phyloP scores from a whole-genome alignment of 129 eudicot genomes.

The Apium graveolens region DNA sequence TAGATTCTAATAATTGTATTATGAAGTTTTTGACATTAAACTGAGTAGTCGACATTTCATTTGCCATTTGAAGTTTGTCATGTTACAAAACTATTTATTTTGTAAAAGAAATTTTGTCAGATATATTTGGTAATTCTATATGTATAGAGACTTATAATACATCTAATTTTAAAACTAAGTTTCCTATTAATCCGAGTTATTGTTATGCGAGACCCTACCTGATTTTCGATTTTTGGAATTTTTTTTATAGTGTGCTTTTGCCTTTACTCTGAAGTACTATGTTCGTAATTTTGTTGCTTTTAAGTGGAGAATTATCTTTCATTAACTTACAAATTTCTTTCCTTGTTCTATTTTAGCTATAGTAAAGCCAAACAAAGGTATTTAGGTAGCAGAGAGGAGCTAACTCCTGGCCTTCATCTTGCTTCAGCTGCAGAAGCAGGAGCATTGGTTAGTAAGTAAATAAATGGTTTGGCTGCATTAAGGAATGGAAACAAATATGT shows the following conservation, averaged over 20 bases:
- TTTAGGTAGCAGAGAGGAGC: conserved; percentile 44
- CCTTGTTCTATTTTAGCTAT: conserved; percentile 46
- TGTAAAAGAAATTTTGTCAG: too few relatives aligned
- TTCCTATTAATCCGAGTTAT: not conserved
- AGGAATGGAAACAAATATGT: not conserved
- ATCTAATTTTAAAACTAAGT: not conserved
- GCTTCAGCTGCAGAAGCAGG: conserved; percentile 99
- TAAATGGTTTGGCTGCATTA: not conserved
- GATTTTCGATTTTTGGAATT: not conserved
- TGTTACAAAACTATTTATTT: not conserved
- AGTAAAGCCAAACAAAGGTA: conserved; percentile 92
- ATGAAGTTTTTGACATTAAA: not conserved
- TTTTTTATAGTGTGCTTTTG: not conserved
- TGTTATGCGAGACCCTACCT: not conserved
- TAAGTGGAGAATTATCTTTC: conserved; percentile 3
- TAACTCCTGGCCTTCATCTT: conserved; percentile 68
- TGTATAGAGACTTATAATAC: too few relatives aligned
- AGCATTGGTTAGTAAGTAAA: conserved; percentile 67
- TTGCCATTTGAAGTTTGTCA: not conserved
- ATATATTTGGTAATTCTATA: too few relatives aligned
- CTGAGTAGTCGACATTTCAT: too few relatives aligned
- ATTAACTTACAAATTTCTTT: not conserved
- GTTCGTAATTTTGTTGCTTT: conserved; percentile 10
- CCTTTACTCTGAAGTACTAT: not conserved
- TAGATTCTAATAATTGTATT: not conserved